Percentiles rank a stretch among this genome's conserved stretches.
Conservation (phyloP, 1,139 yeast species). For the Saccharomyces hybrid region DNA sequence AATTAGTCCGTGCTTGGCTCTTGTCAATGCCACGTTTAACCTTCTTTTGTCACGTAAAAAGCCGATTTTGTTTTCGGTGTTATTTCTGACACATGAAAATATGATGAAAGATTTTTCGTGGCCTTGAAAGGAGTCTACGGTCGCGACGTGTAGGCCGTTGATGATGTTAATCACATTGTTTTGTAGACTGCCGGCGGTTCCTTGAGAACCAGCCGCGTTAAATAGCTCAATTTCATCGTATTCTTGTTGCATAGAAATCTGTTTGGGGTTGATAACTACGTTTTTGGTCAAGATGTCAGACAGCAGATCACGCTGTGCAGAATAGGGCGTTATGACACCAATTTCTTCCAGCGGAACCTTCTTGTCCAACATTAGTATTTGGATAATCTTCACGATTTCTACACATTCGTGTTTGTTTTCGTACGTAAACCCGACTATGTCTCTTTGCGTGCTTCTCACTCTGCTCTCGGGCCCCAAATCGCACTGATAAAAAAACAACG, state of each 20-base stretch:
- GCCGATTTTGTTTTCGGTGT: conserved; percentile 44
- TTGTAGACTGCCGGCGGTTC: conserved; percentile 18
- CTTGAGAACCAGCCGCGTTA: conserved; percentile 14
- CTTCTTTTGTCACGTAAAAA: conserved; percentile 51
- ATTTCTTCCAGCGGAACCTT: conserved; percentile 44
- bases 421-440: conserved; percentile 43
- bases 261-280: conserved; percentile 47
- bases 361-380: conserved; percentile 46
- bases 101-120: conserved; percentile 53
- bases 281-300: conserved; percentile 45
- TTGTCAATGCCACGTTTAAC: conserved; percentile 54
- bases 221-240: conserved; percentile 44
- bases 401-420: conserved; percentile 47
- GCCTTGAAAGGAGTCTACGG: conserved; percentile 62
- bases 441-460: conserved; percentile 38
- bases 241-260: conserved; percentile 42
- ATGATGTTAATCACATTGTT: conserved; percentile 47
- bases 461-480: conserved; percentile 39
- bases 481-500: conserved; percentile 50
- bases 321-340: conserved; percentile 64
- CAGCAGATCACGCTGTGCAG: conserved; percentile 61
- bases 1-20: conserved; percentile 51
- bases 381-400: conserved; percentile 40
- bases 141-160: conserved; percentile 60
- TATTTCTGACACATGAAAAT: conserved; percentile 56